phyloP scores from a whole-genome alignment of 768 basidiomycete species.

The Boletus vinaceobasis region DNA sequence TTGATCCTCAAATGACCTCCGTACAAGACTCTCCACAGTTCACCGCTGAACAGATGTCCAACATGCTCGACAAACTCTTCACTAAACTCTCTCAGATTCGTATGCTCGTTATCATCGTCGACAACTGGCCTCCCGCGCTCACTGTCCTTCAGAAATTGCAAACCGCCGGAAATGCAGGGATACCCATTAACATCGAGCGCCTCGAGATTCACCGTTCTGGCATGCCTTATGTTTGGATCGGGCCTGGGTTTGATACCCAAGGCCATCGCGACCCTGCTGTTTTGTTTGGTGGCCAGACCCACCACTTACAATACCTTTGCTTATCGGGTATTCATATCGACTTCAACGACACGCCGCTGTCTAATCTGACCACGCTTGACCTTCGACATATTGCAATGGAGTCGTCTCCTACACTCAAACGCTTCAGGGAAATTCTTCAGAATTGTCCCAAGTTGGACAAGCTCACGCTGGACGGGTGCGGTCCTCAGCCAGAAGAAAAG shows the following conservation, averaged over 20 bases:
- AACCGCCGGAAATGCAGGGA: slow-evolving; percentile 30
- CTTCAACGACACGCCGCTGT: slow-evolving; percentile 47
- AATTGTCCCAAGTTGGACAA: slow-evolving; percentile 49
- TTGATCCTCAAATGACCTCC: slow-evolving; percentile 22
- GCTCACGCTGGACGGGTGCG: slow-evolving; percentile 61
- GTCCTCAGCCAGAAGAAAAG: slow-evolving; percentile 40
- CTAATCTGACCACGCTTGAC: slow-evolving; percentile 62
- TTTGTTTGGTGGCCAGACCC: slow-evolving; percentile 49
- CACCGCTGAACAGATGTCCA: slow-evolving; percentile 41
- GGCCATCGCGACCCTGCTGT: slow-evolving; percentile 36
- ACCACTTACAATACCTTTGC: slow-evolving; percentile 47
- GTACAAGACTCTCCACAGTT: slow-evolving; percentile 32
- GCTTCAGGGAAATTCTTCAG: slow-evolving; percentile 52
- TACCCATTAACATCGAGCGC: slow-evolving; percentile 49
- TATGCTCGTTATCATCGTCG: slow-evolving; percentile 54
- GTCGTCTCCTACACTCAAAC: slow-evolving; percentile 44
- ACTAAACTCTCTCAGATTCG: slow-evolving; percentile 55
- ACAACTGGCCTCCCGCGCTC: slow-evolving; percentile 53
- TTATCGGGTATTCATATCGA: slow-evolving; percentile 61
- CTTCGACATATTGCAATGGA: slow-evolving; percentile 58
- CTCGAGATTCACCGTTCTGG: slow-evolving; percentile 65
- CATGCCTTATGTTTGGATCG: slow-evolving; percentile 43
- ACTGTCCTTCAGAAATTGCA: slow-evolving; percentile 49
- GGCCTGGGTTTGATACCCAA: slow-evolving; percentile 37
- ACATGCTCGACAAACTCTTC: slow-evolving; percentile 50